Base-by-base conservation (phyloP, 306 rosid species). In the Acacia acuminata region DNA sequence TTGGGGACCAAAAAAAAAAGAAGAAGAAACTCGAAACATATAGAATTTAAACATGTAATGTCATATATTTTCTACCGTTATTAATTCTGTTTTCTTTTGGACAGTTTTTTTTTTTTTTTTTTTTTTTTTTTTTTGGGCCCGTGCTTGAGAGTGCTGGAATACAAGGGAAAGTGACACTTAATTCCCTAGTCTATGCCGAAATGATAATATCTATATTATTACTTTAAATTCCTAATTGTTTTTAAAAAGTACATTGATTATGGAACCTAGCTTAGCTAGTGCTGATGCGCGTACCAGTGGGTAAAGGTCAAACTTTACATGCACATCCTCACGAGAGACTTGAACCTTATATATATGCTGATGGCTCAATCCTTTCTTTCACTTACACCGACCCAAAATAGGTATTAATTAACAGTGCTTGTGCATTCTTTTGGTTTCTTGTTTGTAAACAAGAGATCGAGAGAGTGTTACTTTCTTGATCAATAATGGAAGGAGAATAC, bases 241-340 rank as follows among this genome's bases (percentile, higher is more conserved):
- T 30, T 24, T 60, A 11, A 3, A 14, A 30, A 65, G 71, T 65
- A 65, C 71, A 8, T n/a, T 48, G 53, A 48, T 48, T 48, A 48
- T 48, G 3, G 53, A 0, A 9, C 53, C 19, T 11, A 36, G 40
- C 40, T 38, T 38, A 38, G 86, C 77, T 67, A 48, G 19, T 48
- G 53, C 53, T 48, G 51, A 48, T 48, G 16, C 14, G 42, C 8
- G 42, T 38, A 36, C 8, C 42, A 38, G 42, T 38, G 42, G 42
- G 42, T 38, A 6, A 38, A 7, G 42, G 42, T 0, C 42, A 38
- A 38, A 60, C 84, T 69, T 77, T 78, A 82, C 89, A 81, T 84
- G 84, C 88, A 87, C 87, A 51, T 51, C 58, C 87, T 89, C 91
- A 89, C 87, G 91, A 65, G 91, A 65, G 68, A 86, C 70, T 30